Evolutionary conservation across 371 early-diverging fungal genomes (phyloP), one percentile per base, ranked within the genome.

Genomic region (Gilbertella persicaria): DNA sequence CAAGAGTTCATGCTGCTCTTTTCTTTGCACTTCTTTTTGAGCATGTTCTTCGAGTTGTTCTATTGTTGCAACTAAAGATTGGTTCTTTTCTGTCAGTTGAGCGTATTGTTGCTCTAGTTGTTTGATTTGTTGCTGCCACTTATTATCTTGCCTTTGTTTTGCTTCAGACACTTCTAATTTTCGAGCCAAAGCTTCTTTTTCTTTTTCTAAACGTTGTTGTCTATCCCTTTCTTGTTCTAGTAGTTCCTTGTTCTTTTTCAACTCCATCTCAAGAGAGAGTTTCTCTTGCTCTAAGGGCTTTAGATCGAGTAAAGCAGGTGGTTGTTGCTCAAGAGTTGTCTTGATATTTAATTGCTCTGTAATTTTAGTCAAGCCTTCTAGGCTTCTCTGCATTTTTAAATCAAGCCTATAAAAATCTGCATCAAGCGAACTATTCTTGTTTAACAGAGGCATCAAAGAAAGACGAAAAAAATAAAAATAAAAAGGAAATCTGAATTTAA

Each of bases 321-420:
- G 8, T 12, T 8, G 10, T 33, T 33, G 8, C 13, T 8, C 12
- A 33, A 9, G 33, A 2, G 2, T 35, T 14, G 30, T 17, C 20
- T 36, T 21, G 20, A 33, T 47, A 14, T 30, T 33, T 6, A 49
- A 13, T 3, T 37, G 6, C 7, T 25, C 17, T 26, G 25, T 17
- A 17, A 49, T 49, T 16, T 38, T 23, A 3, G 19, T 26, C 38
- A 49, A 38, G 4, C 49, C 26, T 16, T 49, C 38, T 5, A 49
- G 19, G 10, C 49, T 49, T 49, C 38, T 21, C 14, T 39, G 23
- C 49, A 49, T 49, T 25, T 49, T 49, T 12, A n/a, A 17, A 10
- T 49, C 49, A 8, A 49, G 39, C 5, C 9, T 37, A 10, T 14
- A 2, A 7, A 49, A 26, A 25, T n/a, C 28, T 4, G 14, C 28